Base-by-base conservation (phyloP, 2,329 filamentous ascomycete genomes). In the Penicillium sp. region DNA sequence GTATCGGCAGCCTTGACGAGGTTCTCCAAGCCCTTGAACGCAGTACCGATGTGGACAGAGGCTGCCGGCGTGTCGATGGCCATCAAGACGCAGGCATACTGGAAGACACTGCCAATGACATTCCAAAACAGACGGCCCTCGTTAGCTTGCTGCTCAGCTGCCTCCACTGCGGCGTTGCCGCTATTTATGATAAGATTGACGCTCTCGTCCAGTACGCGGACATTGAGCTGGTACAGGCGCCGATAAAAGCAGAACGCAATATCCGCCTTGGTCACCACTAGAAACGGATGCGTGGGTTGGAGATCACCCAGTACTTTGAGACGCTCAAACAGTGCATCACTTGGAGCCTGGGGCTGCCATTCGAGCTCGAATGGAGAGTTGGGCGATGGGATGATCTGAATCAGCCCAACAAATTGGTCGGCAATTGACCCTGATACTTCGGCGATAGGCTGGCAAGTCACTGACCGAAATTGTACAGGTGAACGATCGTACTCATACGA, bases 401-500 rank as follows among this genome's bases (percentile, higher is more conserved):
- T 34, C 2, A 70, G 50, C 2, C n/a, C n/a, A n/a, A 70, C 66
- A n/a, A 70, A 70, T 27, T 69, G 63, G 25, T 68, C 59, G 34
- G 68, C 63, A 50, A 68, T 31, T 6, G 64, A 68, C 1, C 62
- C 65, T 9, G 53, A 32, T 27, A 44, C n/a, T n/a, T 50, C n/a
- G 61, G 3, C 52, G 23, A 68, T 61, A 25, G 64, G 0, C 57
- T 65, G 60, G 16, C 61, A 63, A 42, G 66, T 68, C 41, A 70
- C 66, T 9, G 57, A 34, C 31, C 56, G 32, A 55, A 68, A 68
- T 4, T n/a, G n/a, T n/a, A n/a, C n/a, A n/a, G n/a, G n/a, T n/a
- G 67, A 68, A 35, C 59, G 61, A 59, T 71, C 68, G 29, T 64
- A 63, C 59, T 71, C 68, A 56, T 70, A 71, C 4, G 65, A 71